These are phyloP conservation scores for Leishmania tropica DNA, from an alignment of 208 protist genomes.

Conservation along the genomic window DNA sequence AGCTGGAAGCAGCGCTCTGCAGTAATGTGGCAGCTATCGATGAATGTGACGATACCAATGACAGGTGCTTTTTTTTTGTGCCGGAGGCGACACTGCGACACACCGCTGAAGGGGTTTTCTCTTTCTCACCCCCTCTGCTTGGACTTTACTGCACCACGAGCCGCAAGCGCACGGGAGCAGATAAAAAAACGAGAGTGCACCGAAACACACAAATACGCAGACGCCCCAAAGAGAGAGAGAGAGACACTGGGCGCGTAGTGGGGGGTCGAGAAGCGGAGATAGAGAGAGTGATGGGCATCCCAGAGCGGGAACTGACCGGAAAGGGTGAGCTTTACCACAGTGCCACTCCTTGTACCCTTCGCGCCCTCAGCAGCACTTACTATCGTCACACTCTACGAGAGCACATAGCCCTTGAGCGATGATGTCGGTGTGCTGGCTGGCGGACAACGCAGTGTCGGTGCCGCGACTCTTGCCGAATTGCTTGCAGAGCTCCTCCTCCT, in stretches of 20 bases:
- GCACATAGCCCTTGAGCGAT: constrained; percentile 29
- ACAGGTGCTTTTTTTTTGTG: background rate
- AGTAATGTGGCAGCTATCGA: background rate
- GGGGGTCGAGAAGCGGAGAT: background rate
- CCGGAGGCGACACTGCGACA: background rate
- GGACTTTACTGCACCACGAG: no score
- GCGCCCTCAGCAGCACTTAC: constrained; percentile 16
- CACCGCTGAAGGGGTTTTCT: background rate
- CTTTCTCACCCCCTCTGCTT: background rate
- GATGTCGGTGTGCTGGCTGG: constrained; percentile 10
- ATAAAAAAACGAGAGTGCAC: background rate
- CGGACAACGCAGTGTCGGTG: background rate
- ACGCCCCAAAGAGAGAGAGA: background rate
- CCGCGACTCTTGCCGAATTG: constrained; percentile 28
- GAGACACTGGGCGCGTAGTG: background rate
- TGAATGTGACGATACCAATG: background rate
- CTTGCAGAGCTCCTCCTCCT: constrained; percentile 31
- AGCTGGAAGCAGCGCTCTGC: background rate
- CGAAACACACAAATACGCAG: no score
- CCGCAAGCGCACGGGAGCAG: background rate
- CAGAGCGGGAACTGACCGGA: background rate
- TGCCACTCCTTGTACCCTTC: background rate
- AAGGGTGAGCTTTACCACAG: background rate
- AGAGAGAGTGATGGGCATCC: background rate
- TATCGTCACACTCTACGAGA: constrained; percentile 49